phyloP scores from a whole-genome alignment of 306 rosid species.

The Ormosia emarginata region DNA sequence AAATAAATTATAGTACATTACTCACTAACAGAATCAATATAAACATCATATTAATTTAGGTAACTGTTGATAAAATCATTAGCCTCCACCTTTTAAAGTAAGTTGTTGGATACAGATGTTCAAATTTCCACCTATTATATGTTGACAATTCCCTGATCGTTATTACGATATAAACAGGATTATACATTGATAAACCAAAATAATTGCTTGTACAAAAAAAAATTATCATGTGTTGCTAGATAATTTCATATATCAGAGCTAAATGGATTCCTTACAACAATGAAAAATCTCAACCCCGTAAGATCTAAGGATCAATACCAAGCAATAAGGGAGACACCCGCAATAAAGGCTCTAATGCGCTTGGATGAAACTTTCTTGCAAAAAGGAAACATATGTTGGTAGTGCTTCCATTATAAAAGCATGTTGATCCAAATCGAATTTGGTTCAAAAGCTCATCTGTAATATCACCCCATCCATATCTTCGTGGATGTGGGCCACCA shows the following conservation, averaged over 20 bases:
- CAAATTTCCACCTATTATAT: background rate
- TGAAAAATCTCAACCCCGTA: background rate
- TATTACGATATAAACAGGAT: background rate
- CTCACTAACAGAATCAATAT: too few relatives aligned
- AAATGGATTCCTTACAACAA: background rate
- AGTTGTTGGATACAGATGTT: background rate
- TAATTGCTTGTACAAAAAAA: background rate
- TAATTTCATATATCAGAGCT: background rate
- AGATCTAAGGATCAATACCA: conserved; percentile 35
- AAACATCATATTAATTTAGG: background rate
- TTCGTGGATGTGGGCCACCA: conserved; percentile 54
- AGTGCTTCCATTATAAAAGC: conserved; percentile 34
- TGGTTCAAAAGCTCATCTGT: conserved; percentile 45
- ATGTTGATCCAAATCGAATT: conserved; percentile 43
- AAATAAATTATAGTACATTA: too few relatives aligned
- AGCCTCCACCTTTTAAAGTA: background rate
- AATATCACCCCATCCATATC: conserved; percentile 28
- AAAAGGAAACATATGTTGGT: conserved; percentile 58
- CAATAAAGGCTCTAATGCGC: conserved; percentile 50
- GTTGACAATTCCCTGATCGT: background rate
- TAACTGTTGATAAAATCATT: background rate
- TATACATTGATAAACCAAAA: background rate
- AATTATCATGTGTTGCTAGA: background rate
- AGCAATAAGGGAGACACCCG: conserved; percentile 41
- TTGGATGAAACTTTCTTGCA: conserved; percentile 58